Base-by-base conservation (phyloP, 352 stramenopile species). In the Bremia lactucae region DNA sequence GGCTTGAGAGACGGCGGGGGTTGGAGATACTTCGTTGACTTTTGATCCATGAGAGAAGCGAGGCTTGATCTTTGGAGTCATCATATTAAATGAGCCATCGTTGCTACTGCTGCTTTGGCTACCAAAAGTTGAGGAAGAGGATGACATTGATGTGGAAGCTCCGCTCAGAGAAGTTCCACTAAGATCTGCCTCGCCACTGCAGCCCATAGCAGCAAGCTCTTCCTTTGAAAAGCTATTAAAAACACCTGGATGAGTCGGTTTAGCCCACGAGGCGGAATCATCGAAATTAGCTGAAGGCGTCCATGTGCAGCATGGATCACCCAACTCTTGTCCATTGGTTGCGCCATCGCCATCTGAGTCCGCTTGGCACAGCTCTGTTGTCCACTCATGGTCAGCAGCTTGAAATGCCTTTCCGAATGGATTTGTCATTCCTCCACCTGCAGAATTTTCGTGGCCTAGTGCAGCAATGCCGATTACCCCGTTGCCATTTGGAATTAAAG, bases 241-340 rank as follows among this genome's bases (percentile, higher is more conserved):
- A 9, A 72, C 51, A 3, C 67, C 67, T 29, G 67, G 67, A 14
- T 68, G 66, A 29, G 50, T 72, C 7, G 52, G 48, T 20, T 34
- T n/a, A 7, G 22, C 2, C 14, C 41, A 37, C 20, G 41, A 38
- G 1, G 55, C 40, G 24, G 42, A 47, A 14, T 21, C 15, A n/a
- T 34, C 31, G 16, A 59, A 60, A 15, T 42, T 54, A 2, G 26
- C 29, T 18, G 28, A 25, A 3, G 53, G 7, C 5, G 46, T 54
- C 80, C 80, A 96, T 6, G 49, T 46, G 49, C 86, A 96, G 54
- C 79, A 86, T 8, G 83, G 80, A 43, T 96, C 86, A 7, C 81
- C 84, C 0, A 96, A 62, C 45, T 96, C 86, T 56, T 92, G 61
- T 2, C 86, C 86, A 47, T 96, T 96, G 2, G 76, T 94, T 2